A percentile compares a stretch with the other conserved stretches of the same genome.
These are phyloP conservation scores for Pseudozyma sp. DNA, from an alignment of 1,284 basidiomycete species.

Conservation along the genomic window DNA sequence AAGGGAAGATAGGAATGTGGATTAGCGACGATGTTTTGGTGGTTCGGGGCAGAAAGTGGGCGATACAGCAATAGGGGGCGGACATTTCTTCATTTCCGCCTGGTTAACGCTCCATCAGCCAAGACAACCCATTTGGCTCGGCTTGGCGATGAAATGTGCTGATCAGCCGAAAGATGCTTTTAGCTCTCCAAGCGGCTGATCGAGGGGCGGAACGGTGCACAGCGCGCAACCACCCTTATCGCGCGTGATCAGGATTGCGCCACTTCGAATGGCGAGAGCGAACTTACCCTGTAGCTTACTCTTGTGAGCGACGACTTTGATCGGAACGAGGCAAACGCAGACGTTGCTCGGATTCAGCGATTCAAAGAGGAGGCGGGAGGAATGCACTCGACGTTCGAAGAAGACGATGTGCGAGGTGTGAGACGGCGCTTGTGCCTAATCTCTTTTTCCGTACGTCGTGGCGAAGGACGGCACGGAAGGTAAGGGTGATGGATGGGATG, in stretches of 20 bases:
- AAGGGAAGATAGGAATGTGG: no score
- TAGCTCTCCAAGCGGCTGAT: no score
- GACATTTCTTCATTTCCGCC: neutral
- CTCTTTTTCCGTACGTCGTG: constrained; percentile 31
- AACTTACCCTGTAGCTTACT: constrained; percentile 35
- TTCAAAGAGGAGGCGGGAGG: constrained; percentile 2
- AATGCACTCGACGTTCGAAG: neutral
- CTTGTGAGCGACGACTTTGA: constrained; percentile 19
- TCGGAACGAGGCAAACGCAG: constrained; percentile 18
- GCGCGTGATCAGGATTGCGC: neutral
- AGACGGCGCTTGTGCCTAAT: constrained; percentile 48
- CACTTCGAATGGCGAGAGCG: neutral
- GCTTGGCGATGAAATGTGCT: neutral
- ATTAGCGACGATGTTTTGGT: no score
- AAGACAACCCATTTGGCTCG: no score
- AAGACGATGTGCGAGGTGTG: constrained; percentile 6
- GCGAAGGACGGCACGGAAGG: constrained; percentile 12
- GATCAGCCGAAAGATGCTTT: no score
- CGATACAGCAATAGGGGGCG: neutral
- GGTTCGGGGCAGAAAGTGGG: constrained; percentile 2
- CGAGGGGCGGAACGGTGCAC: no score
- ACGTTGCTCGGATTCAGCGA: constrained; percentile 18
- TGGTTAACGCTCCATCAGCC: no score
- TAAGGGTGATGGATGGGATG: constrained; percentile 7
- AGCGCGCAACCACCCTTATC: neutral